Evolutionary conservation across 441 rosid species (phyloP).

Genomic region (Corymbia citriodora): DNA sequence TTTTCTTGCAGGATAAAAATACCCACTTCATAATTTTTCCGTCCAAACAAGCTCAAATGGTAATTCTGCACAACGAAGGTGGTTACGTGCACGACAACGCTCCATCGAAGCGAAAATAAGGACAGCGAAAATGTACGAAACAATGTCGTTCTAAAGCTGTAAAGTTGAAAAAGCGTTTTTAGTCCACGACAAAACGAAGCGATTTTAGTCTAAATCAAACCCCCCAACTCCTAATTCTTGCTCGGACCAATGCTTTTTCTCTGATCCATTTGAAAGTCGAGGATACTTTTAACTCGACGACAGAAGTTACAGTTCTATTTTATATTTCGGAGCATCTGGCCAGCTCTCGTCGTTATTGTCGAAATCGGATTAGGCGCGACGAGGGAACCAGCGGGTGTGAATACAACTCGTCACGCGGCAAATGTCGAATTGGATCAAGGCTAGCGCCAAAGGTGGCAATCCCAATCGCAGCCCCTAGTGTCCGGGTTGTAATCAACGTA

Average conservation of each 20-base stretch:
- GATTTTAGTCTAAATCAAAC: background rate
- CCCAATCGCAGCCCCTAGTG: background rate
- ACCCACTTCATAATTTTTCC: background rate
- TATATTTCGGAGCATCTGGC: background rate
- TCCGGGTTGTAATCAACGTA: background rate
- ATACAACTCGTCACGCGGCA: background rate
- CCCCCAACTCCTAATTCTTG: background rate
- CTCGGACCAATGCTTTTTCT: background rate
- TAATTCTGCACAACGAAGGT: background rate
- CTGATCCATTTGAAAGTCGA: background rate
- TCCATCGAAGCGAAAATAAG: background rate
- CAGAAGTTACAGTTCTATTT: background rate
- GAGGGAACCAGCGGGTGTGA: background rate
- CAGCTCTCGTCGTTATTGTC: background rate
- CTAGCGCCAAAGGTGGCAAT: background rate
- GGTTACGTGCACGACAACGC: background rate
- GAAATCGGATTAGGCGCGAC: rapidly evolving
- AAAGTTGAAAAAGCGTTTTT: background rate
- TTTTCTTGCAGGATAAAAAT: background rate
- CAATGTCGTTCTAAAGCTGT: background rate
- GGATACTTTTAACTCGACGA: background rate
- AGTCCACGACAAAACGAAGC: background rate
- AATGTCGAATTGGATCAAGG: background rate
- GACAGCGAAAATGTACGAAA: background rate
- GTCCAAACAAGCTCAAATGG: background rate